These are phyloP conservation scores for Eucalyptus urophylla DNA, from an alignment of 345 rosid species.

Conservation along the genomic window DNA sequence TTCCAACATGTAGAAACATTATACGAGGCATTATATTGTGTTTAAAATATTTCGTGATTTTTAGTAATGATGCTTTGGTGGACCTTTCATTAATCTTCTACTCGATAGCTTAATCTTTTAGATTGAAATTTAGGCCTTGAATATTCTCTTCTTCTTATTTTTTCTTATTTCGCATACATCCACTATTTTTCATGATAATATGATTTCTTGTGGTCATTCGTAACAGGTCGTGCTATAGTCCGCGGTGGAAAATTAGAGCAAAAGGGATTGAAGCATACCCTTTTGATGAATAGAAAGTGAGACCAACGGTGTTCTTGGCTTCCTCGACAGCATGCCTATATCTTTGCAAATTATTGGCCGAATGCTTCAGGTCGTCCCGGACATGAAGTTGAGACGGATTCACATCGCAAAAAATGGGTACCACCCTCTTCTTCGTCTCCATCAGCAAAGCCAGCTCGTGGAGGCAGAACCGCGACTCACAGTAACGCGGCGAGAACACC, in stretches of 20 bases:
- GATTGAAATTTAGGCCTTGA: background rate
- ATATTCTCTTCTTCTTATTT: background rate
- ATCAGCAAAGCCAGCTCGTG: conserved; percentile 66
- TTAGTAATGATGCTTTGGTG: background rate
- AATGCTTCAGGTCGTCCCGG: conserved; percentile 13
- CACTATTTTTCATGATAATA: background rate
- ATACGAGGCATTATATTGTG: background rate
- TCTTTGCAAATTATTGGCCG: conserved; percentile 15
- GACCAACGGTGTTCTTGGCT: conserved; percentile 68
- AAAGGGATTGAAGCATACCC: conserved; percentile 30
- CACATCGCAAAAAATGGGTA: conserved; percentile 74
- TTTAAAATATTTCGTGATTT: background rate
- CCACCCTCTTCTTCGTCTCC: conserved; percentile 53
- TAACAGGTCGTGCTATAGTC: background rate
- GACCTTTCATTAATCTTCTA: background rate
- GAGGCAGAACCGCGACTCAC: conserved; percentile 66
- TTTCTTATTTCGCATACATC: background rate
- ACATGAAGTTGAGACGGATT: conserved; percentile 65
- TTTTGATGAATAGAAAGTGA: conserved; percentile 43
- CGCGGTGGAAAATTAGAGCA: background rate
- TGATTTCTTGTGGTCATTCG: background rate
- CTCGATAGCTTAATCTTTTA: background rate
- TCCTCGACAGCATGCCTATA: conserved; percentile 49
- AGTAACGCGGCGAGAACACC: conserved; percentile 65
- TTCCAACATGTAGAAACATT: background rate